Evolutionary conservation across 2,329 filamentous ascomycete genomes (phyloP), one percentile per base, ranked within the genome.

Genomic region (Botrytis hyacinthi): DNA sequence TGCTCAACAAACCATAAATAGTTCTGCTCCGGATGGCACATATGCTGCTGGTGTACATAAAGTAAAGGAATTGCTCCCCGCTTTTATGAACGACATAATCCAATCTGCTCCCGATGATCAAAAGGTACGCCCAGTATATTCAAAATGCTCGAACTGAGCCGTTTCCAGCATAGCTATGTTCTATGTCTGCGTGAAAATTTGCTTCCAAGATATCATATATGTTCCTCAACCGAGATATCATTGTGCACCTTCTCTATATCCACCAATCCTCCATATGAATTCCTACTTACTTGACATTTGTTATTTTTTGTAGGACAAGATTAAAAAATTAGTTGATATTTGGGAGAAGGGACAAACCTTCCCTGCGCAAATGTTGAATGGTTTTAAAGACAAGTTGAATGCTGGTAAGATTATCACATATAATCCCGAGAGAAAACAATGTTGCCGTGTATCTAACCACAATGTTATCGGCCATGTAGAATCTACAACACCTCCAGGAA

Each of bases 341-440:
- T 99, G 96, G 96, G 95, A 98, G 82, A 96, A 96, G 81, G 94
- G 93, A 77, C 91, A 92, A 81, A 98, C 95, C 35, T 98, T 99
- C 83, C 94, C 96, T 40, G 82, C 87, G 60, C 83, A 90, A 71
- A 91, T 97, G 89, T 89, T 99, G 79, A 86, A 87, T 76, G 89
- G 89, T 54, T 97, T 97, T 87, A 95, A 94, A 84, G 88, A 93
- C 81, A 95, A 93, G 83, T 83, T 97, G 79, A 91, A 87, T 76
- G 85, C 88, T 85, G 77, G 92, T 94, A 93, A 86, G 91, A 82
- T 75, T 86, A 77, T 77, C 75, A 75, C 46, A 76, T 76, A 75
- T 66, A 48, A 69, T 73, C 71, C 72, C 74, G 68, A 61, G 60
- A 62, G 16, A 74, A 71, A 62, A 63, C 46, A 66, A 68, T 78